phyloP scores from a whole-genome alignment of 257 asterid genomes.

The Solanum tarapatanum region DNA sequence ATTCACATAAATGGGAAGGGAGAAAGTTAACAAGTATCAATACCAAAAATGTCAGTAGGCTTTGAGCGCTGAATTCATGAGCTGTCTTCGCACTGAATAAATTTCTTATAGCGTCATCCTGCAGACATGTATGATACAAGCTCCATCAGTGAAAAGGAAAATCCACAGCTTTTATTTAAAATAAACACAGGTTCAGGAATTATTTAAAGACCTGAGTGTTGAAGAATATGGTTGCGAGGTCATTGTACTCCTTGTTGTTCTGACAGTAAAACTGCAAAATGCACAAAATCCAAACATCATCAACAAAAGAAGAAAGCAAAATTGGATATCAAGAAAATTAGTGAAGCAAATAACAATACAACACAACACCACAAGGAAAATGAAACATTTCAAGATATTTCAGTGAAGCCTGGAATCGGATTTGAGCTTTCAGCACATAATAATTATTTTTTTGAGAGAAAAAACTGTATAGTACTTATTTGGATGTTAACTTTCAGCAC shows the following conservation, averaged over 20 bases:
- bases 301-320: conserved; percentile 2
- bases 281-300: conserved; percentile 4
- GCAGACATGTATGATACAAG: conserved; percentile 15
- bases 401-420: neutral
- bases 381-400: neutral
- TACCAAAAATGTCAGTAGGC: conserved; percentile 92
- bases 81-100: conserved; percentile 94
- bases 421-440: neutral
- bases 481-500: neutral
- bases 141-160: conserved; percentile 10
- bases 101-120: conserved; percentile 99
- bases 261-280: conserved; percentile 70
- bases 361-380: neutral
- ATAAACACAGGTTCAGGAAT: neutral
- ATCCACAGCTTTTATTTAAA: neutral
- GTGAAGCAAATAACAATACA: neutral
- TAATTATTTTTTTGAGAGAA: neutral
- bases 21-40: neutral
- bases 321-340: neutral
- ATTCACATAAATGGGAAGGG: neutral
- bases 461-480: neutral
- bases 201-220: conserved; percentile 70
- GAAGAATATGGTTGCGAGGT: conserved; percentile 96
- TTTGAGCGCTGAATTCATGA: conserved; percentile 88
- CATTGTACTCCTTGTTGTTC: conserved; percentile 69